phyloP scores from a whole-genome alignment of 768 basidiomycete species.

The Russula emetica region DNA sequence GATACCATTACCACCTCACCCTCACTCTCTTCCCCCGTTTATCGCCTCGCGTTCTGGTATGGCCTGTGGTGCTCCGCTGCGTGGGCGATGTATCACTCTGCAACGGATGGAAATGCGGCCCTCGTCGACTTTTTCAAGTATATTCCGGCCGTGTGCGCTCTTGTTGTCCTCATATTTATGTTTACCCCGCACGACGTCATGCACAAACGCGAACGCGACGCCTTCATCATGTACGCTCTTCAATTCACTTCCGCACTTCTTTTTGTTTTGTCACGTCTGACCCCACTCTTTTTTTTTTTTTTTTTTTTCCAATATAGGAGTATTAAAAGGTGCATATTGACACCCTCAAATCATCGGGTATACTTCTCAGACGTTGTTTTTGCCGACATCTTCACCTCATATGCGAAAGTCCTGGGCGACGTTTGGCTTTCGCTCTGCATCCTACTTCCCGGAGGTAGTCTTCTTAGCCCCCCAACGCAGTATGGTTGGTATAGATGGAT shows the following conservation, averaged over 20 bases:
- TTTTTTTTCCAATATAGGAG: too few relatives aligned
- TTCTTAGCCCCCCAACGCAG: conserved; percentile 58
- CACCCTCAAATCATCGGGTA: conserved; percentile 55
- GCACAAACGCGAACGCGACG: conserved; percentile 67
- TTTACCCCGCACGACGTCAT: conserved; percentile 65
- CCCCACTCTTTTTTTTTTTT: too few relatives aligned
- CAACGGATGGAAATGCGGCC: conserved; percentile 52
- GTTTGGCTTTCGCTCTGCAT: conserved; percentile 85
- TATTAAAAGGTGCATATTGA: conserved; percentile 67
- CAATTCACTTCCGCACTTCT: background rate
- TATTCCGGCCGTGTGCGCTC: conserved; percentile 63
- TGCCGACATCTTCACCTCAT: conserved; percentile 94
- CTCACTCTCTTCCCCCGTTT: conserved; percentile 62
- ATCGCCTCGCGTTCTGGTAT: conserved; percentile 63
- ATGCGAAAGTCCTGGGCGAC: conserved; percentile 94
- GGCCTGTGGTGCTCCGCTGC: conserved; percentile 54
- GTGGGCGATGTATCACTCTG: conserved; percentile 64
- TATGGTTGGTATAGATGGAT: conserved; percentile 70
- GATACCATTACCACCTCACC: conserved; percentile 37
- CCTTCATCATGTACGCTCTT: conserved; percentile 67
- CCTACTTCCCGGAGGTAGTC: conserved; percentile 79
- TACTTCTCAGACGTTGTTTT: conserved; percentile 91
- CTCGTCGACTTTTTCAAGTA: conserved; percentile 74
- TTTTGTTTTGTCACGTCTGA: background rate
- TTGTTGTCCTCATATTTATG: conserved; percentile 53